Percentiles rank a stretch among this genome's conserved stretches.
phyloP scores from a whole-genome alignment of 2,329 filamentous ascomycete species.

The Fusarium drepaniforme region DNA sequence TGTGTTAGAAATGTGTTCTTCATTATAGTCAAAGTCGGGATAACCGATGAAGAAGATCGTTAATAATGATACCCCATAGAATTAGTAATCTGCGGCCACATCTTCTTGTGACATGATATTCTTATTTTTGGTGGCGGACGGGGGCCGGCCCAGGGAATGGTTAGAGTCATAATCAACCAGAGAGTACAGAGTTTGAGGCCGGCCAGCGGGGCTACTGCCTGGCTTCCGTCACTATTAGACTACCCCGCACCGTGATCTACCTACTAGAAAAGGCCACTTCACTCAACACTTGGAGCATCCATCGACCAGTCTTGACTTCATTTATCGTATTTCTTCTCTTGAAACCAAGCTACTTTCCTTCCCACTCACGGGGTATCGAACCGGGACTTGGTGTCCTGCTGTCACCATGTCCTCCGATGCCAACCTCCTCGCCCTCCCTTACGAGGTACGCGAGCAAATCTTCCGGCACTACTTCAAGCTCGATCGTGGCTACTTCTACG shows the following conservation, averaged over 20 bases:
- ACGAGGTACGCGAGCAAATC: conserved; percentile 20
- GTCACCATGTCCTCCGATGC: conserved; percentile 1
- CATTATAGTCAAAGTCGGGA: background rate
- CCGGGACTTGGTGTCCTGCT: background rate
- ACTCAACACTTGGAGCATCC: background rate
- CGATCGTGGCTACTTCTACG: conserved; percentile 13
- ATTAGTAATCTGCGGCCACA: background rate
- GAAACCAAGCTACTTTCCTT: background rate
- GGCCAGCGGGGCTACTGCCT: background rate
- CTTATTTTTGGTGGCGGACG: too few species aligned
- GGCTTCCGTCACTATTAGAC: background rate
- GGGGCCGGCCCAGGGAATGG: too few species aligned
- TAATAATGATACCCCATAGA: background rate
- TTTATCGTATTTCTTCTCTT: background rate
- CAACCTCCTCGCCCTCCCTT: conserved; percentile 7
- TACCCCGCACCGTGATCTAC: background rate
- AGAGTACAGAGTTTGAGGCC: background rate
- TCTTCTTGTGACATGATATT: background rate
- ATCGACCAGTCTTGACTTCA: background rate
- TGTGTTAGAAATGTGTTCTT: background rate
- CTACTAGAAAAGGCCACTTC: background rate
- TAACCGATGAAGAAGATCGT: background rate
- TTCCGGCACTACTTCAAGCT: conserved; percentile 15
- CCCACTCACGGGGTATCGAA: background rate
- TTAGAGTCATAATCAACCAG: background rate